Conservation (phyloP, 768 basidiomycete species). For the Mycena haematopus region DNA sequence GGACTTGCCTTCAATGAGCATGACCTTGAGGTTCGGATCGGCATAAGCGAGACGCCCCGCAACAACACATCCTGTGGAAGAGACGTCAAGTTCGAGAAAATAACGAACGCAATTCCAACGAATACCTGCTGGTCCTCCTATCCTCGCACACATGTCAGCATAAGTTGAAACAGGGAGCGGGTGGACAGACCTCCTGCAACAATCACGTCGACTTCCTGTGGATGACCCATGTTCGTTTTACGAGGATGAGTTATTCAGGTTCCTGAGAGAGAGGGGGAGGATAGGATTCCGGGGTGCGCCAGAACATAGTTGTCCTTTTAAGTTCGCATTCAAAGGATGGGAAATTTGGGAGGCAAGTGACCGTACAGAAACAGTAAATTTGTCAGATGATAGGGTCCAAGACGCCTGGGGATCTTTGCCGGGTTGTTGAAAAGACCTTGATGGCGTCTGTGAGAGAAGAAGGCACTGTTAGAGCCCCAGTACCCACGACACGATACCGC, state of each 20-base stretch:
- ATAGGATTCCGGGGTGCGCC: slow-evolving; percentile 9
- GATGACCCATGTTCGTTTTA: slow-evolving; percentile 52
- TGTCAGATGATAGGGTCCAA: slow-evolving; percentile 28
- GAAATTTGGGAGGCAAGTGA: slow-evolving; percentile 24
- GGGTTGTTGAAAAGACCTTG: slow-evolving; percentile 6
- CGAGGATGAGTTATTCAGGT: slow-evolving; percentile 1
- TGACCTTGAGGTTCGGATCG: slow-evolving; percentile 74
- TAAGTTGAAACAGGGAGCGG: too few relatives aligned
- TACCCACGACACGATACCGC: slow-evolving; percentile 21
- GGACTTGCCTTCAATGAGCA: slow-evolving; percentile 70
- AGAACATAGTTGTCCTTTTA: slow-evolving; percentile 17
- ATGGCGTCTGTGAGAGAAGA: slow-evolving; percentile 28
- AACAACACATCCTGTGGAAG: slow-evolving; percentile 60
- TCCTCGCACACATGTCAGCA: too few relatives aligned
- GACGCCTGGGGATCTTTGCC: slow-evolving; percentile 16
- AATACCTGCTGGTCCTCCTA: slow-evolving; percentile 63
- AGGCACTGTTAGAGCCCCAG: slow-evolving; percentile 12
- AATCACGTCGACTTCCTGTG: slow-evolving; percentile 76
- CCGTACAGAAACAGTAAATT: slow-evolving; percentile 9
- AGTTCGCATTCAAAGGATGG: slow-evolving; percentile 16
- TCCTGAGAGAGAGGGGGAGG: slow-evolving; percentile 9
- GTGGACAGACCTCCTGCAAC: slow-evolving; percentile 53
- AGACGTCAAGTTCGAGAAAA: not conserved
- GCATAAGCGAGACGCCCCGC: slow-evolving; percentile 75
- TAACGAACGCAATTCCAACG: not conserved